Percentiles rank a stretch among this genome's conserved stretches.
Conservation (phyloP, 768 basidiomycete genomes). For the Suillus fuscotomentosus region DNA sequence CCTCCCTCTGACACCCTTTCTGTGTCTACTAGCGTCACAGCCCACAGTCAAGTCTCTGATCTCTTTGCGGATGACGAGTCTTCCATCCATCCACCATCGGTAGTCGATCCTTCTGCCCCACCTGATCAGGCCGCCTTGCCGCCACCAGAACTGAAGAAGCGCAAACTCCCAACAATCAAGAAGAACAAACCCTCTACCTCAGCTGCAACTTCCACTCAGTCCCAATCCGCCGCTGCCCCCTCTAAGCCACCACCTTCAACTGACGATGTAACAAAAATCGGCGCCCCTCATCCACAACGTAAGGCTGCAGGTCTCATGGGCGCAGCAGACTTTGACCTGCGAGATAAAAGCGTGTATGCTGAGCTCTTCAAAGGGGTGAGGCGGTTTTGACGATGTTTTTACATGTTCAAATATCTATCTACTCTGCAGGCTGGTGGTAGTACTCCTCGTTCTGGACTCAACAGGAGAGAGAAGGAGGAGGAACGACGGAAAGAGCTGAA, state of each 20-base stretch:
- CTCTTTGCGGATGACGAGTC: slow-evolving; percentile 32
- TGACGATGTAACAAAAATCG: slow-evolving; percentile 26
- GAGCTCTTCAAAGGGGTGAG: slow-evolving; percentile 59
- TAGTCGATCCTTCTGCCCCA: slow-evolving; percentile 17
- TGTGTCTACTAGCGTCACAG: slow-evolving; percentile 29
- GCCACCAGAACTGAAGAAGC: slow-evolving; percentile 43
- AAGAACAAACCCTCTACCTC: slow-evolving; percentile 50
- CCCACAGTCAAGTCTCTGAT: slow-evolving; percentile 30
- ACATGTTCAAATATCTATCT: slow-evolving; percentile 1
- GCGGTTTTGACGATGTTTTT: slow-evolving; percentile 5
- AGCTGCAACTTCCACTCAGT: slow-evolving; percentile 21
- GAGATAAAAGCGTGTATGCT: slow-evolving; percentile 61
- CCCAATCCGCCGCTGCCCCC: slow-evolving; percentile 20
- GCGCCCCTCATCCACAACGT: slow-evolving; percentile 27
- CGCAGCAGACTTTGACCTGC: slow-evolving; percentile 60
- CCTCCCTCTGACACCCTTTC: slow-evolving; percentile 16
- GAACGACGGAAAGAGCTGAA: slow-evolving; percentile 67
- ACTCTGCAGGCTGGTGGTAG: slow-evolving; percentile 38
- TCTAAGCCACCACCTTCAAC: slow-evolving; percentile 18
- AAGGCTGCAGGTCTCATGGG: slow-evolving; percentile 44
- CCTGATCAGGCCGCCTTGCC: slow-evolving; percentile 25
- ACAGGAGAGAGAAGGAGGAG: slow-evolving; percentile 49
- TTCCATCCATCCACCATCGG: background rate
- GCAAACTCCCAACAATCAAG: slow-evolving; percentile 67
- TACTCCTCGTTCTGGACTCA: slow-evolving; percentile 45